phyloP scores from a whole-genome alignment of 1,139 yeast species.

The Saccharomyces hybrid region DNA sequence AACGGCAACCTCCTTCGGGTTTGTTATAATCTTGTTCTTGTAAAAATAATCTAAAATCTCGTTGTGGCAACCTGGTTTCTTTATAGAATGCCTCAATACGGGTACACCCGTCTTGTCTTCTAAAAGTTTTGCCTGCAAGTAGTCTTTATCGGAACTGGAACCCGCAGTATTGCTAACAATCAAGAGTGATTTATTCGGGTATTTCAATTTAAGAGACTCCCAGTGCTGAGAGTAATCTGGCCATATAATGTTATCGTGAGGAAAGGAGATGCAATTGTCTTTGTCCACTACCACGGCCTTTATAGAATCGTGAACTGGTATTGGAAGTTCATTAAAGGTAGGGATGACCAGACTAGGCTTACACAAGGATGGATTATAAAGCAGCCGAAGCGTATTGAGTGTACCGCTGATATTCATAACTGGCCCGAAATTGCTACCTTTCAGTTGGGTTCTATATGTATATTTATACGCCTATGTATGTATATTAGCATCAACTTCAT shows the following conservation, averaged over 20 bases:
- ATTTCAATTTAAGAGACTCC: conserved; percentile 45
- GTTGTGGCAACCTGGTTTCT: conserved; percentile 81
- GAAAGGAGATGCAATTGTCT: conserved; percentile 89
- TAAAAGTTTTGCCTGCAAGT: conserved; percentile 54
- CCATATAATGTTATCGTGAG: conserved; percentile 75
- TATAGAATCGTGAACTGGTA: conserved; percentile 45
- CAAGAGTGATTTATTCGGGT: conserved; percentile 59
- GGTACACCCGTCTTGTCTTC: conserved; percentile 66
- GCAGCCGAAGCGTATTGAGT: conserved; percentile 52
- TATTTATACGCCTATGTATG: background rate
- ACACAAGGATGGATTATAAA: conserved; percentile 59
- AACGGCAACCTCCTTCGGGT: conserved; percentile 64
- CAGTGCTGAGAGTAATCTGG: conserved; percentile 60
- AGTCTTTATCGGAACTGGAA: conserved; percentile 60
- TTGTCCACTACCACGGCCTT: conserved; percentile 85
- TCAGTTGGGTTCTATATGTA: background rate
- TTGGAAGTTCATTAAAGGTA: conserved; percentile 53
- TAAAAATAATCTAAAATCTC: conserved; percentile 60
- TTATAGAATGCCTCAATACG: conserved; percentile 68
- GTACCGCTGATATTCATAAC: conserved; percentile 61
- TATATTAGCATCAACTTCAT: background rate
- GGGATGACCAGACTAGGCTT: conserved; percentile 58
- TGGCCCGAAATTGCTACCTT: background rate
- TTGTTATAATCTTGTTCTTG: conserved; percentile 38
- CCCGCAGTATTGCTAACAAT: conserved; percentile 95